phyloP scores from a whole-genome alignment of 208 protist genomes.

The Lotmaria passim region DNA sequence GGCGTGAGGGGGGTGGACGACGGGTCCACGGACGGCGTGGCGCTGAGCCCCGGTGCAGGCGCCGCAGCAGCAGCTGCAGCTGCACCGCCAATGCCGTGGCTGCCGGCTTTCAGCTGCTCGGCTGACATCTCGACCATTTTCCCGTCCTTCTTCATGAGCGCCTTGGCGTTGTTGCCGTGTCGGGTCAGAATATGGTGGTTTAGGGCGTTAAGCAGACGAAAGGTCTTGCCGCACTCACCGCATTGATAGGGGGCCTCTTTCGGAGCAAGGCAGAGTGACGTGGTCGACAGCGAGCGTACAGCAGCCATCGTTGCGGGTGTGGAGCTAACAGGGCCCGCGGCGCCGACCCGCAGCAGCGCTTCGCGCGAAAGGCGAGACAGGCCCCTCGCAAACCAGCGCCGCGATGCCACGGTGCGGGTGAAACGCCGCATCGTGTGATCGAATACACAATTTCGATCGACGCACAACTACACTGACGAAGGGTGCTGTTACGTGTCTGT shows the following conservation, averaged over 20 bases:
- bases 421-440: neutral
- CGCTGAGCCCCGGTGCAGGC: constrained; percentile 1
- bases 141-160: constrained; percentile 61
- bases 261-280: constrained; percentile 10
- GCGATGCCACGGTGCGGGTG: neutral
- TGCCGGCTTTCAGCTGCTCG: constrained; percentile 27
- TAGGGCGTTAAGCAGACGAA: constrained; percentile 87
- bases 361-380: neutral
- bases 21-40: constrained; percentile 4
- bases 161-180: constrained; percentile 76
- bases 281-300: constrained; percentile 26
- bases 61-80: constrained; percentile 1
- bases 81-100: too few relatives aligned
- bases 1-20: neutral
- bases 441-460: too few relatives aligned
- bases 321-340: neutral
- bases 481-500: too few relatives aligned
- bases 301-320: neutral
- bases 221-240: constrained; percentile 80
- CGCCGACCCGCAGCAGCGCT: too few relatives aligned
- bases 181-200: constrained; percentile 91
- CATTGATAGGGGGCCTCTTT: constrained; percentile 68
- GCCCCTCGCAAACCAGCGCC: constrained; percentile 5
- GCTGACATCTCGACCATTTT: constrained; percentile 50
- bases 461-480: too few relatives aligned